These are phyloP conservation scores for Apiospora rasikravindrae DNA, from an alignment of 2,329 filamentous ascomycete genomes.

Conservation along the genomic window DNA sequence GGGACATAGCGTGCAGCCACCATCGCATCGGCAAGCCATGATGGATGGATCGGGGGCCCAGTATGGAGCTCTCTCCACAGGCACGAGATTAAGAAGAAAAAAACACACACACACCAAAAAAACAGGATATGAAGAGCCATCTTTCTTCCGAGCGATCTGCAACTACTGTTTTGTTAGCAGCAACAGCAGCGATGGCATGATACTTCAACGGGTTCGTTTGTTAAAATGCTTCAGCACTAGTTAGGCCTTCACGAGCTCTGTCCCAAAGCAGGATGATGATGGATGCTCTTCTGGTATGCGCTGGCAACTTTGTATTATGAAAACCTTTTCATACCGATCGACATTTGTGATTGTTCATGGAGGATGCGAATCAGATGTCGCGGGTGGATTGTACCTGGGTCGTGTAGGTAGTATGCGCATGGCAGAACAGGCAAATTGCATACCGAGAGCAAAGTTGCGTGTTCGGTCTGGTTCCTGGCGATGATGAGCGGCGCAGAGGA, in stretches of 20 bases:
- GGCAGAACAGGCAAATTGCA: neutral
- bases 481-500: neutral
- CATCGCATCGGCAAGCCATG: constrained; percentile 8
- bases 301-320: neutral
- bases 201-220: neutral
- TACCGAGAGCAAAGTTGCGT: neutral
- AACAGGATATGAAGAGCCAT: neutral
- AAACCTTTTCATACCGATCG: neutral
- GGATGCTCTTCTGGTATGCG: neutral
- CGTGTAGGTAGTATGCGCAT: neutral
- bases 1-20: constrained; percentile 14
- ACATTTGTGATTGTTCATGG: neutral
- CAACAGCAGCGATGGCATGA: neutral
- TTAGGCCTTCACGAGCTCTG: neutral
- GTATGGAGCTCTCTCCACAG: neutral
- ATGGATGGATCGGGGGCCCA: neutral
- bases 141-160: neutral
- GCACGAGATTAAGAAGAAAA: neutral
- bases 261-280: neutral
- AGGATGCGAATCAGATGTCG: neutral
- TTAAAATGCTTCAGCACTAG: neutral
- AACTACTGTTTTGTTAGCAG: neutral
- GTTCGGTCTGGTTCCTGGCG: neutral
- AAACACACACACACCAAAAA: neutral
- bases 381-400: neutral